Evolutionary conservation across 169 alveolate species (phyloP).

Genomic region (Theileria sp.): DNA sequence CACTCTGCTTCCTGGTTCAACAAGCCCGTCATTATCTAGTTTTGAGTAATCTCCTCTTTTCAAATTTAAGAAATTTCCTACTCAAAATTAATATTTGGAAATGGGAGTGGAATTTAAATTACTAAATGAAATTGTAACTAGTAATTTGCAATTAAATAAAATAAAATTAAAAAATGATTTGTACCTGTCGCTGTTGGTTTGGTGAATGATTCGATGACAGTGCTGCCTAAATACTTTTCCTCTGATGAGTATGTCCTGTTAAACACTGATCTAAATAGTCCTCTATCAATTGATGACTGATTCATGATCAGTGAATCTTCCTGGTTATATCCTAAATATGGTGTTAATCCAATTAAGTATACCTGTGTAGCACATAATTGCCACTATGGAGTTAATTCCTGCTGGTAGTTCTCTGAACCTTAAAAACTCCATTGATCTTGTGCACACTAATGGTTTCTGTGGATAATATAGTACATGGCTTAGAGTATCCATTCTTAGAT

Average conservation of each 20-base stretch:
- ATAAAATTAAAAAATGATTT: too few species aligned
- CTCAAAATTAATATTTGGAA: constrained; percentile 33
- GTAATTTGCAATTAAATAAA: background rate
- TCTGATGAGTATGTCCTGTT: constrained; percentile 95
- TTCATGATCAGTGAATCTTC: constrained; percentile 98
- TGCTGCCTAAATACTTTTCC: constrained; percentile 88
- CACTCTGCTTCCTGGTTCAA: constrained; percentile 96
- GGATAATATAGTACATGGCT: constrained; percentile 98
- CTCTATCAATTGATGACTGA: constrained; percentile 96
- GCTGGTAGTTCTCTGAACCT: constrained; percentile 99
- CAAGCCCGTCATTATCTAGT: constrained; percentile 95
- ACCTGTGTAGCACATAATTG: constrained; percentile 98
- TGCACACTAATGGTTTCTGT: constrained; percentile 97
- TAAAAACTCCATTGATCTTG: constrained; percentile 96
- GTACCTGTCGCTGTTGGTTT: constrained; percentile 81
- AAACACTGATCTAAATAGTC: constrained; percentile 96
- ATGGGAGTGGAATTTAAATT: too few species aligned
- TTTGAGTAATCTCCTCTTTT: constrained; percentile 93
- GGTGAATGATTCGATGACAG: constrained; percentile 90
- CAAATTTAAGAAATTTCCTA: constrained; percentile 77
- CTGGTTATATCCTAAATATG: constrained; percentile 87
- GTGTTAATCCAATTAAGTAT: background rate
- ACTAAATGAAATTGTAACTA: background rate
- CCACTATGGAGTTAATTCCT: constrained; percentile 97
- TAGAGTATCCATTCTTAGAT: constrained; percentile 97